These are phyloP conservation scores for Ceriops decandra DNA, from an alignment of 345 rosid genomes.

Conservation along the genomic window DNA sequence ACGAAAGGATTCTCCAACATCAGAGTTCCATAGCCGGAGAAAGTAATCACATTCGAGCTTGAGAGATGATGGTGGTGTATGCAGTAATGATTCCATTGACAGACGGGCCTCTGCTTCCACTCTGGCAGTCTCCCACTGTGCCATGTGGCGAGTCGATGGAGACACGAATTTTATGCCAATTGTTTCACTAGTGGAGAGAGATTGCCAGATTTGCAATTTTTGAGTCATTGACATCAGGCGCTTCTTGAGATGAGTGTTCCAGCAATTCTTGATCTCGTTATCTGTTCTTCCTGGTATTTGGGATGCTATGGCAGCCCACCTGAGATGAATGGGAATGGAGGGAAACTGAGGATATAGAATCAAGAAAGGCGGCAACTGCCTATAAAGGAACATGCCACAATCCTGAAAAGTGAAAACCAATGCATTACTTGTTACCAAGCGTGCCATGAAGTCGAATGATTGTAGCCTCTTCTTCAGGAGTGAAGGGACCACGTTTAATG, in stretches of 20 bases:
- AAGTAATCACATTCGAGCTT: conserved; percentile 20
- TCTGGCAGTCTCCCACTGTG: conserved; percentile 24
- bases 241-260: conserved; percentile 39
- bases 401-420: neutral
- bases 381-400: too few species aligned
- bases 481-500: conserved; percentile 36
- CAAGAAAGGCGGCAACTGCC: neutral
- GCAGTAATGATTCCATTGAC: conserved; percentile 19
- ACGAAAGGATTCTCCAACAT: conserved; percentile 33
- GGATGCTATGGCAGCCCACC: conserved; percentile 47
- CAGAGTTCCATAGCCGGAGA: conserved; percentile 36
- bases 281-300: conserved; percentile 41
- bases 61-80: conserved; percentile 5
- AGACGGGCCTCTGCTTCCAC: conserved; percentile 34
- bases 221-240: conserved; percentile 6
- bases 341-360: neutral
- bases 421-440: conserved; percentile 39
- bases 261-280: conserved; percentile 39
- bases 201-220: neutral
- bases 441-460: conserved; percentile 28
- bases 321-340: conserved; percentile 3
- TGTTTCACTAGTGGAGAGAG: conserved; percentile 6
- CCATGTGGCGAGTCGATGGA: conserved; percentile 18
- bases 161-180: conserved; percentile 13
- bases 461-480: conserved; percentile 31